Evolutionary conservation across 2,329 filamentous ascomycete genomes (phyloP), one percentile per base, ranked within the genome.

Genomic region (Colletotrichum spinosum): DNA sequence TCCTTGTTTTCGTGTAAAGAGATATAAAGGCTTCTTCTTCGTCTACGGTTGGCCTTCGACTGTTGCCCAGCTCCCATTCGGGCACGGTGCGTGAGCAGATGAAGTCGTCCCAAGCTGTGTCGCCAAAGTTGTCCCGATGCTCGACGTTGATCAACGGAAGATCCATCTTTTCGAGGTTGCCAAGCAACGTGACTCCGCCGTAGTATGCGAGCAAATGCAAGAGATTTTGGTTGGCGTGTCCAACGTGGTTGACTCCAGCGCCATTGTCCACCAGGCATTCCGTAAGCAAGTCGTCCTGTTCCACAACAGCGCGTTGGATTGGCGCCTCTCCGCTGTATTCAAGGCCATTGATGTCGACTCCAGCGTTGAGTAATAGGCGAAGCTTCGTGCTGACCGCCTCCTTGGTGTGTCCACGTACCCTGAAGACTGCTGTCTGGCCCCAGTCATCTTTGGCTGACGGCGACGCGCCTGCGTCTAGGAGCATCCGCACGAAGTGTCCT

Each of bases 321-420:
- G 62, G 46, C 1, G 12, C 33, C 4, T 0, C 4, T 6, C 9
- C 52, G 0, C 0, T 0, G 1, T 0, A 0, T 3, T 11, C 2
- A 6, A 1, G 13, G 1, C n/a, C 45, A 4, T 65, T 37, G 0
- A 65, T n/a, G 0, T 57, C 35, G 5, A 46, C 8, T 0, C 58
- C 62, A 1, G 62, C 58, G 0, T 45, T 38, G 1, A 63, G 3
- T 2, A 65, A 58, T 1, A 65, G 25, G 3, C 13, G 46, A 2
- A 57, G 7, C n/a, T 0, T 46, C 2, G 2, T 25, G 2, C 8
- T 4, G 1, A 42, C 6, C 3, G n/a, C 9, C 0, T 11, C 17
- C 2, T 4, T 6, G 6, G 12, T 25, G 38, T 13, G n/a, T 17
- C 13, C 5, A 5, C 6, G 7, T 15, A 46, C 8, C 1, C 3